These are phyloP conservation scores for Sporothrix schenckii DNA, from an alignment of 2,329 filamentous ascomycete species.

Conservation along the genomic window DNA sequence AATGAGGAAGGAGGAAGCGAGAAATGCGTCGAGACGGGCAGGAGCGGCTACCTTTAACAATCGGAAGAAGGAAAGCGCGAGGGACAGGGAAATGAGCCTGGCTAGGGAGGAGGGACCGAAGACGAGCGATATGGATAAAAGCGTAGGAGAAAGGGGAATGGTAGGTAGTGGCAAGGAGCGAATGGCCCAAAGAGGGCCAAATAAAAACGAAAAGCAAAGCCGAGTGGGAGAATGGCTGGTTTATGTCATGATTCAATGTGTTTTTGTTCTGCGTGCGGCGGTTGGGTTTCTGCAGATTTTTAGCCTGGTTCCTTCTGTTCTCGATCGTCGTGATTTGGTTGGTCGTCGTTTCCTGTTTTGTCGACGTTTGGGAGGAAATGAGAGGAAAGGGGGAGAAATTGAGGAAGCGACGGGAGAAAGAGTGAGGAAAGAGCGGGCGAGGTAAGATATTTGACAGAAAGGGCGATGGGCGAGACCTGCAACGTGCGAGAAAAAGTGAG, in stretches of 20 bases:
- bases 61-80: constrained; percentile 21
- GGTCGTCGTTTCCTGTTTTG: constrained; percentile 25
- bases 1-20: constrained; percentile 1
- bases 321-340: constrained; percentile 11
- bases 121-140: constrained; percentile 15
- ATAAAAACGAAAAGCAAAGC: not conserved
- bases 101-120: constrained; percentile 2
- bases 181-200: constrained; percentile 21
- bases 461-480: constrained; percentile 13
- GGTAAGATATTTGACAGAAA: constrained; percentile 5
- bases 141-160: constrained; percentile 3
- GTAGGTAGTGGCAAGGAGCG: constrained; percentile 8
- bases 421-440: constrained; percentile 11
- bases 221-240: not conserved
- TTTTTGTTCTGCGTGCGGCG: constrained; percentile 3
- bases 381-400: constrained; percentile 12
- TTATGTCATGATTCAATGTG: constrained; percentile 21
- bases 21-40: constrained; percentile 4
- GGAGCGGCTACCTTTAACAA: not conserved
- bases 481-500: constrained; percentile 25
- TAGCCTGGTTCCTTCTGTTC: constrained; percentile 1
- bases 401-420: constrained; percentile 21
- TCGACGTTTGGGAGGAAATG: constrained; percentile 14
- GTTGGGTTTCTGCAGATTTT: constrained; percentile 22
- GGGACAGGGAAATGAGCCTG: constrained; percentile 23